Conservation (phyloP, 2,329 filamentous ascomycete genomes). For the Diplocarpon rosae region DNA sequence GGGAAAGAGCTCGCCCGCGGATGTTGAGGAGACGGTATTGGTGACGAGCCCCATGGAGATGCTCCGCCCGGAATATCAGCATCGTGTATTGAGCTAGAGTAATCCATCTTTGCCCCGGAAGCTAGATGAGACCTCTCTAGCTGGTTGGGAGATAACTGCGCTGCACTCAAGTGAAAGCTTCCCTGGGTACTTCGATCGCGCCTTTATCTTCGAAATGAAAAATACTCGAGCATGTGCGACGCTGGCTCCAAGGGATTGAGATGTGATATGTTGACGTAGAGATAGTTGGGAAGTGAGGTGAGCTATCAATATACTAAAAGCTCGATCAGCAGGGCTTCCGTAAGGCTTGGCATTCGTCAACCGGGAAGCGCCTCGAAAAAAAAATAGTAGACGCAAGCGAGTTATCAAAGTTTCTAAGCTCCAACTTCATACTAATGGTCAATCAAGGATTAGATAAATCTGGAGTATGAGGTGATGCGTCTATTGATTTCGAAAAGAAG, state of each 20-base stretch:
- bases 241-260: background rate
- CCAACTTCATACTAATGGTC: background rate
- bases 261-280: conserved; percentile 1
- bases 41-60: conserved; percentile 47
- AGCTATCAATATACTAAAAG: background rate
- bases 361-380: conserved; percentile 4
- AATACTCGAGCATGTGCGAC: conserved; percentile 1
- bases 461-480: conserved; percentile 21
- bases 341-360: background rate
- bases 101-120: conserved; percentile 44
- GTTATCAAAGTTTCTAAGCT: background rate
- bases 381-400: background rate
- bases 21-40: conserved; percentile 24
- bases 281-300: conserved; percentile 4
- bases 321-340: conserved; percentile 1
- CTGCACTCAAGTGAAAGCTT: background rate
- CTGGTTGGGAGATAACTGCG: background rate
- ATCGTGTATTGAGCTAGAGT: conserved; percentile 46
- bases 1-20: conserved; percentile 20
- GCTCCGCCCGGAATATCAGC: conserved; percentile 44
- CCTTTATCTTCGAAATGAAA: background rate
- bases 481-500: conserved; percentile 15
- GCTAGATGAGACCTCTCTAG: conserved; percentile 1
- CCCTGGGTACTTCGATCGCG: background rate
- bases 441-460: too few species aligned